These are phyloP conservation scores for Pseudonectria foliicola DNA, from an alignment of 2,329 filamentous ascomycete genomes.

Conservation along the genomic window DNA sequence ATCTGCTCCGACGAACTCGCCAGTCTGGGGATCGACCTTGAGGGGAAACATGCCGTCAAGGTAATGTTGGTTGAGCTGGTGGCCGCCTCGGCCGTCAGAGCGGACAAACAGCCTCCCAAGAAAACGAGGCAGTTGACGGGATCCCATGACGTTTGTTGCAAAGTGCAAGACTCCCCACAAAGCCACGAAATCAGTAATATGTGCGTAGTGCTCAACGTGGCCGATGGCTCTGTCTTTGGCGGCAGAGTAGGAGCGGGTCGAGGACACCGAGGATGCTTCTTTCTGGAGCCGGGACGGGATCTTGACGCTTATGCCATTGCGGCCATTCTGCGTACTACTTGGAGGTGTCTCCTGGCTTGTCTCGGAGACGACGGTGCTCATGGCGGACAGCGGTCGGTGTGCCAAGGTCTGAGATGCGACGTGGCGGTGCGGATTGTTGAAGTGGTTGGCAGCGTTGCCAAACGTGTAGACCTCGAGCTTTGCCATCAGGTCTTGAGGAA, in stretches of 20 bases:
- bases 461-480: slow-evolving; percentile 76
- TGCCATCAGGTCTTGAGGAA: slow-evolving; percentile 55
- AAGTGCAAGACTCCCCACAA: slow-evolving; percentile 69
- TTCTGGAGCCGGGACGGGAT: slow-evolving; percentile 10
- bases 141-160: slow-evolving; percentile 35
- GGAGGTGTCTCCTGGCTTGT: slow-evolving; percentile 24
- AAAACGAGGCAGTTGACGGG: slow-evolving; percentile 49
- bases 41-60: slow-evolving; percentile 56
- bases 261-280: slow-evolving; percentile 24
- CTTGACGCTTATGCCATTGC: slow-evolving; percentile 8
- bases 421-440: slow-evolving; percentile 65
- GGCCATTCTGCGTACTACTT: slow-evolving; percentile 13
- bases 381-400: slow-evolving; percentile 25
- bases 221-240: slow-evolving; percentile 48
- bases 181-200: slow-evolving; percentile 66
- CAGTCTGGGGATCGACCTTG: slow-evolving; percentile 32
- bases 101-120: slow-evolving; percentile 55
- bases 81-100: slow-evolving; percentile 42
- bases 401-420: slow-evolving; percentile 34
- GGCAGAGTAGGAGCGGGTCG: slow-evolving; percentile 29
- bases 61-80: slow-evolving; percentile 56
- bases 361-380: slow-evolving; percentile 29
- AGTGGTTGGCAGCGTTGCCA: slow-evolving; percentile 72
- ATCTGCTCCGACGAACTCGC: slow-evolving; percentile 35
- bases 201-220: slow-evolving; percentile 75